These are phyloP conservation scores for Larix kaempferi DNA, from an alignment of 75 land plant species.

Conservation along the genomic window DNA sequence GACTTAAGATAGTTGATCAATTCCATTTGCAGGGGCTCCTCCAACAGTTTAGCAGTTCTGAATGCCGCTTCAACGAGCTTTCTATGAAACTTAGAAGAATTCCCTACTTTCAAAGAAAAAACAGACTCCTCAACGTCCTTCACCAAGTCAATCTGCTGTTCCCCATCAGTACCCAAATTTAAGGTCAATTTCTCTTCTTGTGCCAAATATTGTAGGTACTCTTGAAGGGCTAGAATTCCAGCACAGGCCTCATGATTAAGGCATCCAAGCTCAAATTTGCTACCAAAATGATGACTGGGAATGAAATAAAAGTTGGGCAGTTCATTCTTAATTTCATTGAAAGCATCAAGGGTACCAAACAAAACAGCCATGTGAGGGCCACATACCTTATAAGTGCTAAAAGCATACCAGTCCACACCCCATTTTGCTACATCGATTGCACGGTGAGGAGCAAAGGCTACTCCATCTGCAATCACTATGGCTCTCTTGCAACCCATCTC, in stretches of 20 bases:
- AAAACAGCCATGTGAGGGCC: slow-evolving; percentile 25
- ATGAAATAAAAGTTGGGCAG: slow-evolving; percentile 17
- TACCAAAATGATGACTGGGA: neutral
- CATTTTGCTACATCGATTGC: slow-evolving; percentile 21
- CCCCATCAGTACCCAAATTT: neutral
- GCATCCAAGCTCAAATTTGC: slow-evolving; percentile 22
- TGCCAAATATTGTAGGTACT: slow-evolving; percentile 11
- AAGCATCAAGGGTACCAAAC: slow-evolving; percentile 14
- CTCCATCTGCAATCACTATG: slow-evolving; percentile 17
- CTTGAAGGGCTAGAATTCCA: slow-evolving; percentile 6
- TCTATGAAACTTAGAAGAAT: slow-evolving; percentile 7
- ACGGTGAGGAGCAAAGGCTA: slow-evolving; percentile 18
- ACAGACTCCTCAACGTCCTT: neutral
- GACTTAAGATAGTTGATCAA: slow-evolving; percentile 17
- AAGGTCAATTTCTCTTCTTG: neutral
- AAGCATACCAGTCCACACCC: slow-evolving; percentile 25
- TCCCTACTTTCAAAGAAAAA: neutral
- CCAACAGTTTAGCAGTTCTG: slow-evolving; percentile 3
- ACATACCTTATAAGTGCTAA: slow-evolving; percentile 17
- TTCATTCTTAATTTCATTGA: slow-evolving; percentile 17
- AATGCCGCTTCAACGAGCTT: slow-evolving; percentile 18
- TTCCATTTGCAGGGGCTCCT: slow-evolving; percentile 8
- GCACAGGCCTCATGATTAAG: slow-evolving; percentile 15
- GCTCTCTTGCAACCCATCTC: slow-evolving; percentile 4
- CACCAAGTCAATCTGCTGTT: neutral